Evolutionary conservation across 2,329 filamentous ascomycete genomes (phyloP).

Genomic region (Graphilbum fragrans): DNA sequence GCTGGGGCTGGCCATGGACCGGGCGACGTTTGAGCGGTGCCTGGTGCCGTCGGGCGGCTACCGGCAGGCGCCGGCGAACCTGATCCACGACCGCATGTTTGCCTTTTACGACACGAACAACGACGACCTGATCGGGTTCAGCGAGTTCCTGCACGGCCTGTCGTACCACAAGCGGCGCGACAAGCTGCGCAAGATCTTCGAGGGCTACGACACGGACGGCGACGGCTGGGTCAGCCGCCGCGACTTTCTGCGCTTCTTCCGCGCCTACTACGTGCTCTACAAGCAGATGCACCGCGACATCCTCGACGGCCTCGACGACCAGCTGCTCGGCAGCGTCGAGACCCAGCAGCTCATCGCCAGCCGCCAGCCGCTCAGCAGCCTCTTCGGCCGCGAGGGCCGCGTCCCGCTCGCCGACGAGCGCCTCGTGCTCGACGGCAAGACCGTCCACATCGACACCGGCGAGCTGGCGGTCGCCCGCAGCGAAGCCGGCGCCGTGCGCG

Average conservation of each 20-base stretch:
- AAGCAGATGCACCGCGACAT: conserved; percentile 83
- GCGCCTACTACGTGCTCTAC: conserved; percentile 83
- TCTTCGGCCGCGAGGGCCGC: conserved; percentile 60
- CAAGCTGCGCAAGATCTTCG: conserved; percentile 29
- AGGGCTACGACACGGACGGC: conserved; percentile 80
- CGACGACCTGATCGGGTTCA: conserved; percentile 81
- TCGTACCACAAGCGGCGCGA: conserved; percentile 44
- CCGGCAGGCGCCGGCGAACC: conserved; percentile 66
- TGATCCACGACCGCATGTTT: conserved; percentile 94
- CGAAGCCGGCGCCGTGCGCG: conserved; percentile 41
- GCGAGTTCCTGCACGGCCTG: conserved; percentile 79
- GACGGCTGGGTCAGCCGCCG: conserved; percentile 77
- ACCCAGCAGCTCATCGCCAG: conserved; percentile 65
- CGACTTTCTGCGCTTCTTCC: conserved; percentile 84
- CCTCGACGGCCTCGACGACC: conserved; percentile 64
- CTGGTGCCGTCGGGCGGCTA: conserved; percentile 77
- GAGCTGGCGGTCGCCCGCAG: conserved; percentile 52
- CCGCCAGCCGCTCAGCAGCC: conserved; percentile 61
- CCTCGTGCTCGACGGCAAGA: conserved; percentile 55
- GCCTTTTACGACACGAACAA: conserved; percentile 88
- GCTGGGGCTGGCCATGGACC: conserved; percentile 74
- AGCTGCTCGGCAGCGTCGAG: conserved; percentile 62
- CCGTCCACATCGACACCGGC: conserved; percentile 42
- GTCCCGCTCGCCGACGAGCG: conserved; percentile 51
- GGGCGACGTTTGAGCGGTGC: conserved; percentile 83